Evolutionary conservation across 768 basidiomycete genomes (phyloP).

Genomic region (Infundibulicybe gibba): DNA sequence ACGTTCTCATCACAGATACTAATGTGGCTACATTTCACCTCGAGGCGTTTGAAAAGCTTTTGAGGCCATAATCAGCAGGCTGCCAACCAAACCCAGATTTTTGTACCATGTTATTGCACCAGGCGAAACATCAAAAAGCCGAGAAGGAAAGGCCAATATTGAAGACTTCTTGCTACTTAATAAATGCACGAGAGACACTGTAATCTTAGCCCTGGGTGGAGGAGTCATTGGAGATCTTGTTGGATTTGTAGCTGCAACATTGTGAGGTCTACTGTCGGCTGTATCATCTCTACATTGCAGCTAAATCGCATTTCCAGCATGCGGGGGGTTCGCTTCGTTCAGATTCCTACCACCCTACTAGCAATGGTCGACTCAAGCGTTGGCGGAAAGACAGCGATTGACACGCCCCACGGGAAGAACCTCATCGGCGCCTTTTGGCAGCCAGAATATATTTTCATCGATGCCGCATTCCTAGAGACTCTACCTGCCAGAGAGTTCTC

Average conservation of each 20-base stretch:
- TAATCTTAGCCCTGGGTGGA: conserved; percentile 91
- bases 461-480: conserved; percentile 92
- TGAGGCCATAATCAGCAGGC: conserved; percentile 18
- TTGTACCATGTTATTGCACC: conserved; percentile 78
- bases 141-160: conserved; percentile 88
- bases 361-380: conserved; percentile 99
- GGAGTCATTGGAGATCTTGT: conserved; percentile 97
- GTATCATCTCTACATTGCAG: conserved; percentile 3
- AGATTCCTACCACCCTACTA: conserved; percentile 94
- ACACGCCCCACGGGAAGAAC: conserved; percentile 97
- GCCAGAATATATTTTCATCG: conserved; percentile 96
- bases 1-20: conserved; percentile 91
- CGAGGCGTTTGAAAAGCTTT: conserved; percentile 66
- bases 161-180: conserved; percentile 91
- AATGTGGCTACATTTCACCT: conserved; percentile 85
- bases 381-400: conserved; percentile 99
- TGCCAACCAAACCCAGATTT: conserved; percentile 53
- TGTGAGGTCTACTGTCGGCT: conserved; percentile 63
- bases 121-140: conserved; percentile 90
- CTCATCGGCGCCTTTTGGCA: conserved; percentile 99
- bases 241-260: conserved; percentile 95
- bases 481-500: conserved; percentile 90
- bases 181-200: conserved; percentile 89
- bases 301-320: conserved; percentile 52
- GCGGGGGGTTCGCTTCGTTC: conserved; percentile 93